A percentile compares a stretch with the other conserved stretches of the same genome.
Evolutionary conservation across 2,329 filamentous ascomycete genomes (phyloP).

Genomic region (Ophiostoma triangulosporum): DNA sequence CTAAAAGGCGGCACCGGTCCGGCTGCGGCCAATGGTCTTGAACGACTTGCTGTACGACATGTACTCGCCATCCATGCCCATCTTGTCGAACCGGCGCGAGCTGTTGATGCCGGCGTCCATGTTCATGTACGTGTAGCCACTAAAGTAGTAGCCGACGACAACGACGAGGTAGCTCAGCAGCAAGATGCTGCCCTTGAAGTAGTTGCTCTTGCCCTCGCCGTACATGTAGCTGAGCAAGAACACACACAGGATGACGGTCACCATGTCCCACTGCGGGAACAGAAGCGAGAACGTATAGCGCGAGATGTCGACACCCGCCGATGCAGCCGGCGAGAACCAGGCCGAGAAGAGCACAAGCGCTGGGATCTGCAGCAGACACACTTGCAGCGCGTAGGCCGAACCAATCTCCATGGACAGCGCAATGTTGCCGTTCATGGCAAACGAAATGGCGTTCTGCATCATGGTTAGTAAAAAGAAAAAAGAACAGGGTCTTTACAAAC

Average conservation of each 20-base stretch:
- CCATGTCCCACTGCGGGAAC: slow-evolving; percentile 98
- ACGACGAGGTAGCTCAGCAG: slow-evolving; percentile 89
- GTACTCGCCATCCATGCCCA: slow-evolving; percentile 36
- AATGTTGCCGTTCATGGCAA: slow-evolving; percentile 99
- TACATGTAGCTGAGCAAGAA: slow-evolving; percentile 97
- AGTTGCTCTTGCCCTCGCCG: slow-evolving; percentile 97
- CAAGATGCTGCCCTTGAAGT: slow-evolving; percentile 96
- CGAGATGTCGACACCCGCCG: slow-evolving; percentile 27
- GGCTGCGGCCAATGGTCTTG: slow-evolving; percentile 39
- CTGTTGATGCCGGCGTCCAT: slow-evolving; percentile 24
- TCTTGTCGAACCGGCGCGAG: slow-evolving; percentile 37
- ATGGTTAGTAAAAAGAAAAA: slow-evolving; percentile 27
- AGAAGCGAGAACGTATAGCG: slow-evolving; percentile 70
- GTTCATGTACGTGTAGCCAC: slow-evolving; percentile 36
- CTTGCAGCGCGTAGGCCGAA: slow-evolving; percentile 90
- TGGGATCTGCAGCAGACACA: slow-evolving; percentile 87
- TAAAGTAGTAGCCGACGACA: slow-evolving; percentile 81
- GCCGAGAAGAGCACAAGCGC: slow-evolving; percentile 86
- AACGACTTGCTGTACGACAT: slow-evolving; percentile 25
- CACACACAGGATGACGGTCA: slow-evolving; percentile 89
- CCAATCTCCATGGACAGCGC: slow-evolving; percentile 98
- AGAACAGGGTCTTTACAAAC: background rate
- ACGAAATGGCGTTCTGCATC: slow-evolving; percentile 84
- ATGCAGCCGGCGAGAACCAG: slow-evolving; percentile 34
- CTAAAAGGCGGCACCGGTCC: slow-evolving; percentile 24